These are phyloP conservation scores for Irpex sp. DNA, from an alignment of 1,284 basidiomycete genomes.

Conservation along the genomic window DNA sequence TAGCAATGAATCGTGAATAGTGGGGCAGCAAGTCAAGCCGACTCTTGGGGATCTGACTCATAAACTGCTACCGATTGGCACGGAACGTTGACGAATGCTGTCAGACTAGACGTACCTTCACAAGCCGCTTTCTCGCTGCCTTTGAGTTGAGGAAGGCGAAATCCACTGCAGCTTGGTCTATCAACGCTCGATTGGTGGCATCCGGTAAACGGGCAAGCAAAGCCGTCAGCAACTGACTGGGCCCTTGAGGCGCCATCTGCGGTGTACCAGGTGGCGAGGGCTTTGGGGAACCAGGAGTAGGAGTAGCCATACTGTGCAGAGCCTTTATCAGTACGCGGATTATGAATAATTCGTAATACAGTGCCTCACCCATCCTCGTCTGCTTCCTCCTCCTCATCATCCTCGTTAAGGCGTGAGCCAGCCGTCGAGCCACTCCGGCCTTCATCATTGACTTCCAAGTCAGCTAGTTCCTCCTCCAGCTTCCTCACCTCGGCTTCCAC, in stretches of 20 bases:
- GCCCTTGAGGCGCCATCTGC: conserved; percentile 76
- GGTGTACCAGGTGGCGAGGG: conserved; percentile 62
- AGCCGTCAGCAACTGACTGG: conserved; percentile 88
- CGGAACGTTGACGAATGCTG: neutral
- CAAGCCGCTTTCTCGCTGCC: conserved; percentile 85
- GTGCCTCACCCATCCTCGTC: conserved; percentile 51
- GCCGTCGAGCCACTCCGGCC: conserved; percentile 16
- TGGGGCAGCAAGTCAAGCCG: conserved; percentile 91
- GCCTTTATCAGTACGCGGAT: conserved; percentile 5
- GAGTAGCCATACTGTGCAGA: conserved; percentile 46
- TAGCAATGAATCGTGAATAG: conserved; percentile 89
- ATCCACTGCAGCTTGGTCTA: conserved; percentile 94
- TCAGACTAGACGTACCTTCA: conserved; percentile 55
- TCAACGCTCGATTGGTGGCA: conserved; percentile 86
- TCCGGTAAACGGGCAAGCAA: conserved; percentile 93
- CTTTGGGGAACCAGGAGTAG: conserved; percentile 65
- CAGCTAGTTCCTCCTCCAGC: conserved; percentile 64
- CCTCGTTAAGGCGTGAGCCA: conserved; percentile 18
- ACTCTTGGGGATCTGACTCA: conserved; percentile 84
- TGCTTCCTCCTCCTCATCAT: conserved; percentile 25
- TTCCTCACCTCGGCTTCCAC: conserved; percentile 65
- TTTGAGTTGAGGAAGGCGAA: conserved; percentile 97
- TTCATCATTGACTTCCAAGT: conserved; percentile 36
- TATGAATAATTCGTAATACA: neutral
- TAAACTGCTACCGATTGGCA: conserved; percentile 51